Base-by-base conservation (phyloP, 768 basidiomycete genomes). In the Boletus rubroflammeus region DNA sequence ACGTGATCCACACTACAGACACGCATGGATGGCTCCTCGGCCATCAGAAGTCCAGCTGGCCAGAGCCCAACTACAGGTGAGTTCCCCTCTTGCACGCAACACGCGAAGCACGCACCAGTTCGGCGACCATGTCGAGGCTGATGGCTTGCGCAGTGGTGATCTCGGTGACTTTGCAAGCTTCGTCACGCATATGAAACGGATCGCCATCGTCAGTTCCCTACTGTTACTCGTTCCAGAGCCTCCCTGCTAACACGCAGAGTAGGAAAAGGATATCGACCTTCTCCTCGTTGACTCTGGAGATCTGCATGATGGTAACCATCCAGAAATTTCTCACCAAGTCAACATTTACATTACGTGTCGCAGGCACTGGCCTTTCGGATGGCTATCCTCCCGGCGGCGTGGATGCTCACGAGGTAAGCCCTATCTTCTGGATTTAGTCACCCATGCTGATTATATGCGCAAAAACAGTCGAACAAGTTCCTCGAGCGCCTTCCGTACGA, bases 131-230 rank as follows among this genome's bases (percentile, higher is more conserved):
- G 23, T 46, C 3, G 44, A 58, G 10, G 5, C 44, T 51, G 35
- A 52, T 11, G 26, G 4, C 14, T 28, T 53, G 8, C 34, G 7
- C 51, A 76, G 79, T 54, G 84, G 81, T 14, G 82, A 85, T 62
- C 77, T 85, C 26, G 93, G 91, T n/a, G 90, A 92, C 60, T 88
- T 94, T 65, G 78, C 86, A 36, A 90, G 88, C n/a, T 97, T 95
- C 59, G 86, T 91, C 14, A 61, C 80, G 2, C 89, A 90, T 55
- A 87, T 95, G 86, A 90, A 93, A 72, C 63, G 79, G 34, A 75
- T 86, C 40, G 92, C 93, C 4, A 49, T 78, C 44, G 85, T 84
- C 55, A 32, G 75, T 57, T 9, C 6, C 34, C 29, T 28, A 4
- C 17, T 19, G 3, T 28, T 9, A 8, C 15, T 36, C 26, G 4